These are phyloP conservation scores for Talaromyces sp. DNA, from an alignment of 2,329 filamentous ascomycete genomes.

Conservation along the genomic window DNA sequence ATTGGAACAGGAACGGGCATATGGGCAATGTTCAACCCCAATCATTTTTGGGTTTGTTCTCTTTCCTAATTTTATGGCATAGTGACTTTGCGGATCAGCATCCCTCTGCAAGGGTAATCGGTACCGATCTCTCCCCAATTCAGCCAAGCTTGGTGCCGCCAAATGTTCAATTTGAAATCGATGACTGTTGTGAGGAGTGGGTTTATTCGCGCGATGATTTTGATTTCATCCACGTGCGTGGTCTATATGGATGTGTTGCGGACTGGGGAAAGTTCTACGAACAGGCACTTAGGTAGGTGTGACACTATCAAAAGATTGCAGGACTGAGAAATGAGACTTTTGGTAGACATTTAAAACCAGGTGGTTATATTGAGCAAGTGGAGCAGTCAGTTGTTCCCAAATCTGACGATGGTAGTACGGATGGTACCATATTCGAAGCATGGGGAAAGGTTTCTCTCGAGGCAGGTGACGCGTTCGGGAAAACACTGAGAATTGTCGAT, in stretches of 20 bases:
- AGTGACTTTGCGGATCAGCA: slow-evolving; percentile 3
- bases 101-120: slow-evolving; percentile 10
- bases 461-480: slow-evolving; percentile 5
- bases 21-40: slow-evolving; percentile 6
- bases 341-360: slow-evolving; percentile 19
- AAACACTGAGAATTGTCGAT: slow-evolving; percentile 8
- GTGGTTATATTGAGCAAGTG: slow-evolving; percentile 18
- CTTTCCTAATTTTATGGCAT: neutral
- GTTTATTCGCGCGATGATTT: slow-evolving; percentile 14
- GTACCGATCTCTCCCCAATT: slow-evolving; percentile 10
- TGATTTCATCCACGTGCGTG: slow-evolving; percentile 20
- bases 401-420: slow-evolving; percentile 15
- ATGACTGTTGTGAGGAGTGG: slow-evolving; percentile 19
- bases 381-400: slow-evolving; percentile 13
- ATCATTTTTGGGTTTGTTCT: neutral
- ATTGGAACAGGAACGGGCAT: slow-evolving; percentile 10
- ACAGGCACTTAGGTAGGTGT: slow-evolving; percentile 1
- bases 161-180: slow-evolving; percentile 19
- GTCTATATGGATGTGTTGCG: slow-evolving; percentile 11
- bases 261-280: slow-evolving; percentile 5
- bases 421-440: slow-evolving; percentile 8
- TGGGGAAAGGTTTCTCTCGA: slow-evolving; percentile 3
- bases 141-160: slow-evolving; percentile 12
- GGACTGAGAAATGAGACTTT: neutral
- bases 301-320: neutral